Conservation (phyloP, 179 eudicot species). For the Amaranthus tricolor region DNA sequence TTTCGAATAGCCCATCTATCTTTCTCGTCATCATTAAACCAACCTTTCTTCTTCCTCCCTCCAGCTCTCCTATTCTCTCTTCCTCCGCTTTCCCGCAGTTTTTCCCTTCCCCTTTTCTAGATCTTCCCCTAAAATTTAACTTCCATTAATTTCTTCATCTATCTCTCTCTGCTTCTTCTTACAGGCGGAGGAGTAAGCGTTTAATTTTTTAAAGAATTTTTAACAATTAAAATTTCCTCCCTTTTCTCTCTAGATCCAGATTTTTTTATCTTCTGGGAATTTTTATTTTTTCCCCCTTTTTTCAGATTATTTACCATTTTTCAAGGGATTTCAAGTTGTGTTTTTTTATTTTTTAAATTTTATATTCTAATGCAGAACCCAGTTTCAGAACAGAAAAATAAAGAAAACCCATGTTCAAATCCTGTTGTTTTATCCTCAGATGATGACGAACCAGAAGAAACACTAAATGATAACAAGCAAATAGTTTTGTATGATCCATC, state of each 20-base stretch:
- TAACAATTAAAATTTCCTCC: not conserved
- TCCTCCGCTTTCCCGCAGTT: constrained; percentile 25
- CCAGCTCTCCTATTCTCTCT: not conserved
- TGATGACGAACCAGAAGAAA: constrained; percentile 37
- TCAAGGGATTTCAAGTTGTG: constrained; percentile 8
- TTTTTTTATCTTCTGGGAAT: not conserved
- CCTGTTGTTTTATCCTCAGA: constrained; percentile 32
- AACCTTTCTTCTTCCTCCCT: not conserved
- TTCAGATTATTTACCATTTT: not conserved
- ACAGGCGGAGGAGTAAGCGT: constrained; percentile 6
- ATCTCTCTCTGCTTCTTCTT: constrained; percentile 11
- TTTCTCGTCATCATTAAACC: not conserved
- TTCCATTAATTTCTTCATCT: too few species aligned
- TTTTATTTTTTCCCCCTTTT: too few species aligned
- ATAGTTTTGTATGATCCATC: constrained; percentile 60
- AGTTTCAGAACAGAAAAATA: not conserved
- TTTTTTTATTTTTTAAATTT: not conserved
- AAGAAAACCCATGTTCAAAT: not conserved
- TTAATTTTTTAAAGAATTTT: not conserved
- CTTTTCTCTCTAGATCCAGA: not conserved
- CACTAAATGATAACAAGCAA: constrained; percentile 49
- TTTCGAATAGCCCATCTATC: not conserved
- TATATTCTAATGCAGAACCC: constrained; percentile 1
- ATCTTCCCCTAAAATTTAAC: not conserved
- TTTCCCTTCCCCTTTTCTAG: not conserved